phyloP scores from a whole-genome alignment of 2,329 filamentous ascomycete species.

The Apiospora rasikravindrae region DNA sequence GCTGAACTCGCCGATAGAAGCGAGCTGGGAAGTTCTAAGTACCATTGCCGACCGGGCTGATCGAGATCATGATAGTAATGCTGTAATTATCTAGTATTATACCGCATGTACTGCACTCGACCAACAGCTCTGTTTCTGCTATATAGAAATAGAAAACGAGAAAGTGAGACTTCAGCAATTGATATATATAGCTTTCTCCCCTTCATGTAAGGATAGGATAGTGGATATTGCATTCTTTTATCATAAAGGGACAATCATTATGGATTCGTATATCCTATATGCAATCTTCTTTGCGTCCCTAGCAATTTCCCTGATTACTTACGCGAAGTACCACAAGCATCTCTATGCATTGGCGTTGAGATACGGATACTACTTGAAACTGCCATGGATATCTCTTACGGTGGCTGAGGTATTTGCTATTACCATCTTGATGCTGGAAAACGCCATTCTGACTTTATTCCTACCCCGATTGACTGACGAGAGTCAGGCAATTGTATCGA shows the following conservation, averaged over 20 bases:
- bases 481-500: not conserved
- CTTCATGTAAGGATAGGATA: not conserved
- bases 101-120: not conserved
- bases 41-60: constrained; percentile 28
- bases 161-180: not conserved
- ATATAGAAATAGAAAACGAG: not conserved
- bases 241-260: not conserved
- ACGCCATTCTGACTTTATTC: constrained; percentile 1
- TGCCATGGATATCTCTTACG: not conserved
- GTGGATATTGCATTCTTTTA: not conserved
- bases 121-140: not conserved
- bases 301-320: not conserved
- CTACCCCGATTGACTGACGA: not conserved
- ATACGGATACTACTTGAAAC: constrained; percentile 10
- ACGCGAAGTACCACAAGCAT: not conserved
- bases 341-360: not conserved
- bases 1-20: constrained; percentile 1
- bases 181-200: not conserved
- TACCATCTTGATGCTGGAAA: not conserved
- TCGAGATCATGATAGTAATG: constrained; percentile 27
- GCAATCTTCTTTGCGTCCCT: not conserved
- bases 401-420: not conserved
- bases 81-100: not conserved
- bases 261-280: constrained; percentile 6
- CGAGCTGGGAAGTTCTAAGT: not conserved